Base-by-base conservation (phyloP, 768 basidiomycete species). In the Leccinellum albellum region DNA sequence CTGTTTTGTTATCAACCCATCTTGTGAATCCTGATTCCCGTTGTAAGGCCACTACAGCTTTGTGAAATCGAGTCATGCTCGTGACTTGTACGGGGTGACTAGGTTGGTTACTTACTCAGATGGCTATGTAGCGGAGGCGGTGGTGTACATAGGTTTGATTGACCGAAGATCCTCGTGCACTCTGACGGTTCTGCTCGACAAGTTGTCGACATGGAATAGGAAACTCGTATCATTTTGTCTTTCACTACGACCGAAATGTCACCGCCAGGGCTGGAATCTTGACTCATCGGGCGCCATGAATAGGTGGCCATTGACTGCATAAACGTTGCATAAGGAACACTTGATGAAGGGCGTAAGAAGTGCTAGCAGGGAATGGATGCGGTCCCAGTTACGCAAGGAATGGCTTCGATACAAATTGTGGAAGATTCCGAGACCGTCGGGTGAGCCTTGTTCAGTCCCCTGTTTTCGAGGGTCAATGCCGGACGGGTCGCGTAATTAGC, bases 281-380 rank as follows among this genome's bases (percentile, higher is more conserved):
- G 54, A 50, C 37, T 50, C 53, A 51, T 24, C 20, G 12, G 40
- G 40, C 12, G 12, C 20, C 40, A 42, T 42, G 37, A 1, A 40
- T n/a, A 40, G 37, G 37, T 20, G 1, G 10, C 37, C 17, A 37
- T 4, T 37, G 35, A n/a, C 35, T n/a, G 58, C 21, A 26, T 50
- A 32, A 44, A 51, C 31, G 51, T 54, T 54, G 31, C 23, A 53
- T 40, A 52, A 58, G 60, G 53, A 48, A 59, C 29, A 40, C 56
- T 53, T 29, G 52, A 54, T 26, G 53, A 54, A 54, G 61, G 70
- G 70, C 63, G 70, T 45, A 70, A 65, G 62, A 71, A 66, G 66
- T 59, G 54, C 53, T 40, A 15, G 51, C 44, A 37, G 50, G 56
- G 65, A 71, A 71, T 70, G 69, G 70, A 70, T 58, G 61, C 57